Evolutionary conservation across 176 grass and related monocot species (phyloP), one percentile per base, ranked within the genome.

Genomic region (Rhynchospora breviuscula): DNA sequence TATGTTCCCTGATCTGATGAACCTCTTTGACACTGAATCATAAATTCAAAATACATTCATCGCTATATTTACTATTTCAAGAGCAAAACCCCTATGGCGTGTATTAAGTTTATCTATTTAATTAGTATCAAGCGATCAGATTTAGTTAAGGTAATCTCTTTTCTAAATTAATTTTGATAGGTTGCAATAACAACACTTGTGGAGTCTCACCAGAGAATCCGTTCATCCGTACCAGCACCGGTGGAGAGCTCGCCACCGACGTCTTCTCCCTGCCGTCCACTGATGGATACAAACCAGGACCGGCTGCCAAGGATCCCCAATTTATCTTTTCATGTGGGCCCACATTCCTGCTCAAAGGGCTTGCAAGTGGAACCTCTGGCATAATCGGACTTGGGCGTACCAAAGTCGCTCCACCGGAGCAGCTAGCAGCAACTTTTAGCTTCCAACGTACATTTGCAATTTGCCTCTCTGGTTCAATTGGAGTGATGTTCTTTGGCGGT

Each of bases 121-220:
- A 48, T 49, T 73, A 18, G n/a, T 18, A 49, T 73, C 8, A 73
- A 73, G 47, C 69, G 69, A 23, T 12, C 48, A 22, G 6, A 9
- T 72, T 23, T 73, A 73, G 10, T 73, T 44, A 73, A 7, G 25
- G 1, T 67, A 23, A 1, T 3, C 17, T 67, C 6, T 67, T 8
- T 13, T 9, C 45, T 49, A 73, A 73, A 73, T 73, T 10, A 49
- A 6, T 10, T 48, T 22, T 14, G 9, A 81, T 85, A 54, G 87
- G 88, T 26, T 94, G 93, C 84, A 83, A 85, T 52, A 92, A 92
- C 85, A 88, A 93, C 71, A 89, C 85, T 60, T 97, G 94, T 84
- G 78, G 80, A 82, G 75, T 83, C 40, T 80, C 54, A 21, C 89
- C 91, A 0, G 85, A 86, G 51, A 97, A 91, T 89, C 79, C 94